Evolutionary conservation across 2,329 filamentous ascomycete species (phyloP), one percentile per base, ranked within the genome.

Genomic region (Aspergillus sp.): DNA sequence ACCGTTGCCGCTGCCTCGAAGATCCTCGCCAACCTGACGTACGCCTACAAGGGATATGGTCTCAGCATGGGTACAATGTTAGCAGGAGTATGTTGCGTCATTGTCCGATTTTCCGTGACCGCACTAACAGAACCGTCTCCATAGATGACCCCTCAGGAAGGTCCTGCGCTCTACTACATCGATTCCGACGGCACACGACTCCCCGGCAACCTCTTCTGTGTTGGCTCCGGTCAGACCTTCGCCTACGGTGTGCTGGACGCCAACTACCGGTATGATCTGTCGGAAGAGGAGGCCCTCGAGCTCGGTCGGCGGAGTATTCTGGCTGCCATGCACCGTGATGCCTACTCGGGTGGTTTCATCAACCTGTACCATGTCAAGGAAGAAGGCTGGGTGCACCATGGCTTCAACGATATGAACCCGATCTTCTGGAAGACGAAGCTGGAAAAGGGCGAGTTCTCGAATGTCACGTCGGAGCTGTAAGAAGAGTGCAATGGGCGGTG

Each of bases 351-450:
- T 80, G 94, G 94, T 62, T 97, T 85, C 79, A 97, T 99, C 82
- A 99, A 99, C 79, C 73, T 97, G 70, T 99, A 99, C 78, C 94
- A 99, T 70, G 92, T 99, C 72, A 97, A 97, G 86, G 93, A 99
- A 80, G 88, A 91, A 59, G 94, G 94, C 65, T 99, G 94, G 94
- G 92, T 96, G 68, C 96, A 96, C 84, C 93, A 97, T 71, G 94
- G 94, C 58, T 99, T 99, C 83, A 91, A 81, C 63, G 94, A 99
- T 76, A 97, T 93, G 64, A 97, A 97, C 81, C 93, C 93, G 42
- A 96, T 97, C 71, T 99, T 99, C 87, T 99, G 94, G 94, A 88
- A 96, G 82, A 97, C 92, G 46, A 99, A 99, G 86, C 78, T 99
- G 69, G 88, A 96, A 74, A 96, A 96, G 85, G 92, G 92, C 74